Evolutionary conservation across 2,329 filamentous ascomycete genomes (phyloP).

Genomic region (Tetracladium maxilliforme): DNA sequence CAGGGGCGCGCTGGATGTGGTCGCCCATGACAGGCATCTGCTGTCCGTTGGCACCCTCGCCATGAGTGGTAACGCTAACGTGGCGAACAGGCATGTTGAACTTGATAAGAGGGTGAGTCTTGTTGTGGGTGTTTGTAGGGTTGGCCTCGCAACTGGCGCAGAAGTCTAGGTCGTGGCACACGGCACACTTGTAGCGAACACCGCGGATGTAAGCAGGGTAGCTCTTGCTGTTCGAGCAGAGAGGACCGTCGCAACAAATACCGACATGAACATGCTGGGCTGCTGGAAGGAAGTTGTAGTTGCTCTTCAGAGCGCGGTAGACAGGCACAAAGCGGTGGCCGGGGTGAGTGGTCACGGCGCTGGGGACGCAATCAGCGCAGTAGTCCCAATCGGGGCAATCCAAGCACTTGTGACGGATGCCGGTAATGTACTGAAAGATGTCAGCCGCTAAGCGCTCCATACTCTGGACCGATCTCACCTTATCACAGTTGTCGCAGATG

Average conservation of each 20-base stretch:
- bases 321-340: conserved; percentile 80
- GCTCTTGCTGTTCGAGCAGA: conserved; percentile 50
- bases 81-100: conserved; percentile 87
- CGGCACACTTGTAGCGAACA: conserved; percentile 88
- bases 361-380: conserved; percentile 61
- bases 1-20: conserved; percentile 32
- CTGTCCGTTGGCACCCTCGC: conserved; percentile 57
- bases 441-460: conserved; percentile 1
- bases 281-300: conserved; percentile 19
- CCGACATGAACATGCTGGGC: conserved; percentile 54
- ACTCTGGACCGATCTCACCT: conserved; percentile 21
- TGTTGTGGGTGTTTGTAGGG: conserved; percentile 75
- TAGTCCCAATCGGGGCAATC: conserved; percentile 97
- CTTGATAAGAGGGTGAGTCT: conserved; percentile 93
- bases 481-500: conserved; percentile 88
- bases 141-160: conserved; percentile 87
- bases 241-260: conserved; percentile 88
- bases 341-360: conserved; percentile 56
- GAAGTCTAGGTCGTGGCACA: conserved; percentile 91
- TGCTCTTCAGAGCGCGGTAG: conserved; percentile 55
- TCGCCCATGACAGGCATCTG: conserved; percentile 62
- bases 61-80: conserved; percentile 73
- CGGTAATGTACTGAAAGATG: conserved; percentile 53
- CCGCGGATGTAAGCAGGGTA: conserved; percentile 65
- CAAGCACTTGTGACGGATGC: conserved; percentile 90